phyloP scores from a whole-genome alignment of 2,329 filamentous ascomycete genomes.

The Xylariaceae sp. region DNA sequence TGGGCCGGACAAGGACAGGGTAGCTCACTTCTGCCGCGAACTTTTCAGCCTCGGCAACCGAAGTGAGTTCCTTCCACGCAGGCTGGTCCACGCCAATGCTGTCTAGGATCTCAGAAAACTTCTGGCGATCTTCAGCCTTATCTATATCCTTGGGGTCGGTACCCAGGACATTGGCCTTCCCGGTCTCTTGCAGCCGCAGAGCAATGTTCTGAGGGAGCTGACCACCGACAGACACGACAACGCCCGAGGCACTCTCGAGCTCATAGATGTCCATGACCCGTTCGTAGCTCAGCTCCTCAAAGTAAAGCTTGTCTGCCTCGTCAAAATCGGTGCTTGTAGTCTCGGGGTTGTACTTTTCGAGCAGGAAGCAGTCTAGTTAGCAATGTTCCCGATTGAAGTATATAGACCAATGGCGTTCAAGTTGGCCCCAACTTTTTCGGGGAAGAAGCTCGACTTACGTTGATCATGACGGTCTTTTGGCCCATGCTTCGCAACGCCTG shows the following conservation, averaged over 20 bases:
- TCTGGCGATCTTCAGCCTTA: slow-evolving; percentile 95
- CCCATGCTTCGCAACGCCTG: slow-evolving; percentile 76
- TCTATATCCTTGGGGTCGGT: slow-evolving; percentile 93
- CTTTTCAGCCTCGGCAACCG: slow-evolving; percentile 74
- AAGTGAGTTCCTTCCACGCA: slow-evolving; percentile 95
- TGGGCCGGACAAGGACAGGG: slow-evolving; percentile 89
- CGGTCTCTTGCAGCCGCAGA: slow-evolving; percentile 82
- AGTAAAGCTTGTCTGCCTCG: slow-evolving; percentile 84
- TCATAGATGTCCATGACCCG: slow-evolving; percentile 99
- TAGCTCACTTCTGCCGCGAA: slow-evolving; percentile 85
- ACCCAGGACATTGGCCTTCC: slow-evolving; percentile 82
- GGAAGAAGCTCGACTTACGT: slow-evolving; percentile 44
- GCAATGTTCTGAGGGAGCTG: slow-evolving; percentile 98
- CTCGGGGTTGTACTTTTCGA: slow-evolving; percentile 40
- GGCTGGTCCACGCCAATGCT: slow-evolving; percentile 96
- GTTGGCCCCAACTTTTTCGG: no score
- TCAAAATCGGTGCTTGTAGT: slow-evolving; percentile 82
- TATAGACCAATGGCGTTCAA: no score
- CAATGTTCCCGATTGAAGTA: background rate
- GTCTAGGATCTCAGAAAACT: slow-evolving; percentile 96
- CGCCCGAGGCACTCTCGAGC: slow-evolving; percentile 73
- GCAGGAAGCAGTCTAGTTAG: no score
- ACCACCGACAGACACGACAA: slow-evolving; percentile 92
- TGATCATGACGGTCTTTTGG: slow-evolving; percentile 98
- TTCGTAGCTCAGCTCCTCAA: slow-evolving; percentile 94